Conservation (phyloP, 208 protist species). For the Zelonia costaricensis region DNA sequence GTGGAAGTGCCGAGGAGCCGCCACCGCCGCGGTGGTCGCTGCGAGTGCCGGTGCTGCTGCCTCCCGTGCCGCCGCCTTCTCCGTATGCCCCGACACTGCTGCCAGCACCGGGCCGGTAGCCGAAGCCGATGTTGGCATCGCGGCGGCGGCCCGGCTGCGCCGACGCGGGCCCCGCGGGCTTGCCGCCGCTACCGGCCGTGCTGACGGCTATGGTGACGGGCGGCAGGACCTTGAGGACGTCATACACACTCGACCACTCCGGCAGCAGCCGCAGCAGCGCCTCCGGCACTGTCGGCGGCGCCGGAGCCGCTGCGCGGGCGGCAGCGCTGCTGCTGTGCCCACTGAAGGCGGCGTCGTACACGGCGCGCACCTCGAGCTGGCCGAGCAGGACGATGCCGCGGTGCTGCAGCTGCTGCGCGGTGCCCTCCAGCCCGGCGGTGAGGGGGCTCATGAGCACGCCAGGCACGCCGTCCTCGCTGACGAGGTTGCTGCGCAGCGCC, state of each 20-base stretch:
- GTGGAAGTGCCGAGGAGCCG: not conserved
- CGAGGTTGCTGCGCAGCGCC: slow-evolving; percentile 10
- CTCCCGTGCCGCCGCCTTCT: slow-evolving; percentile 1
- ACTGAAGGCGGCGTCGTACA: slow-evolving; percentile 26
- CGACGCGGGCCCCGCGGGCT: not conserved
- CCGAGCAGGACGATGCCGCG: slow-evolving; percentile 63
- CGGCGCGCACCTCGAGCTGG: slow-evolving; percentile 39
- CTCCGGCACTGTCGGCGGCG: slow-evolving; percentile 22
- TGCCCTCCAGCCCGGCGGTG: slow-evolving; percentile 8
- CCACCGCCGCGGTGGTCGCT: slow-evolving; percentile 30
- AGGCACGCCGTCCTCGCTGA: slow-evolving; percentile 21
- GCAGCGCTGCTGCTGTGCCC: slow-evolving; percentile 13
- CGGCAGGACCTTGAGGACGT: slow-evolving; percentile 32
- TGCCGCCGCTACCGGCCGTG: slow-evolving; percentile 3
- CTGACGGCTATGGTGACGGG: slow-evolving; percentile 11
- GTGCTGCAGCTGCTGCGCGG: slow-evolving; percentile 39
- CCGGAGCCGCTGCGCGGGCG: not conserved
- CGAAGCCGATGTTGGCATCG: slow-evolving; percentile 10
- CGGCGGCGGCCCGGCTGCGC: slow-evolving; percentile 4
- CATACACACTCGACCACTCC: slow-evolving; percentile 45
- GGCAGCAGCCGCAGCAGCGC: slow-evolving; percentile 36
- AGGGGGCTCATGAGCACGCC: slow-evolving; percentile 15
- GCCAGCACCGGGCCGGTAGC: slow-evolving; percentile 6
- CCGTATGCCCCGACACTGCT: slow-evolving; percentile 12
- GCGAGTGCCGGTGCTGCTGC: slow-evolving; percentile 21